Evolutionary conservation across 108 stramenopile genomes (phyloP).

Genomic region (Pelagomonas calceolata): DNA sequence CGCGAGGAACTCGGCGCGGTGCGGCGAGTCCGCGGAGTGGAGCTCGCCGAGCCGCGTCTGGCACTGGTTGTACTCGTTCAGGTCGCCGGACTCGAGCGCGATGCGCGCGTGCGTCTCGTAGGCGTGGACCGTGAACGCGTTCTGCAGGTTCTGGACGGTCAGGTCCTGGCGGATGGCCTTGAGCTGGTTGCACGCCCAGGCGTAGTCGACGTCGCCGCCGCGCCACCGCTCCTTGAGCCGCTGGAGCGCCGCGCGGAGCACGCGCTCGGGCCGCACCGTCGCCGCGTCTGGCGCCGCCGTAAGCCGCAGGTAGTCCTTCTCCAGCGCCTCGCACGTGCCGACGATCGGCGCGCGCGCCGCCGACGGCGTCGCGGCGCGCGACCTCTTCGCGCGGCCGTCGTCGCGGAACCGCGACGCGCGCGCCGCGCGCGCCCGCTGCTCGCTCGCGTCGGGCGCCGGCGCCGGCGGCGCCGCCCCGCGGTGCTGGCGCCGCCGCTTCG

Average conservation of each 20-base stretch:
- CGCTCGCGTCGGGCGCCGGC: background rate
- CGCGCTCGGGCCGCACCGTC: slow-evolving; percentile 36
- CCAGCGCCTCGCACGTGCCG: slow-evolving; percentile 39
- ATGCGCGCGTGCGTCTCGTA: slow-evolving; percentile 90
- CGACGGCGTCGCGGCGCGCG: background rate
- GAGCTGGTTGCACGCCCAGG: slow-evolving; percentile 77
- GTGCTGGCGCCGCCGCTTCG: background rate
- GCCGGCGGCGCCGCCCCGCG: too few species aligned
- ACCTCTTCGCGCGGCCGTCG: background rate
- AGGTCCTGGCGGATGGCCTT: slow-evolving; percentile 89
- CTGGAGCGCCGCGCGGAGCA: slow-evolving; percentile 26
- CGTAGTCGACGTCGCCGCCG: background rate
- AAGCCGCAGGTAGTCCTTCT: slow-evolving; percentile 48
- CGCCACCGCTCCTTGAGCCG: slow-evolving; percentile 23
- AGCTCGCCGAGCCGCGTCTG: slow-evolving; percentile 70
- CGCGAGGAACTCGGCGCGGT: background rate
- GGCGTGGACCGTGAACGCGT: slow-evolving; percentile 72
- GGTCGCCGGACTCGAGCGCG: slow-evolving; percentile 71
- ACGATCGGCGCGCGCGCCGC: slow-evolving; percentile 3
- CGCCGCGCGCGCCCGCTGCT: background rate
- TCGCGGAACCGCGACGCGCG: background rate
- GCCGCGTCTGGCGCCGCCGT: slow-evolving; percentile 40
- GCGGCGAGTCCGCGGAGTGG: slow-evolving; percentile 7
- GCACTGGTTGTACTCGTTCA: slow-evolving; percentile 86
- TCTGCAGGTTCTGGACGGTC: slow-evolving; percentile 76